phyloP scores from a whole-genome alignment of 805 yeast genomes.

The Yarrowia divulgata region DNA sequence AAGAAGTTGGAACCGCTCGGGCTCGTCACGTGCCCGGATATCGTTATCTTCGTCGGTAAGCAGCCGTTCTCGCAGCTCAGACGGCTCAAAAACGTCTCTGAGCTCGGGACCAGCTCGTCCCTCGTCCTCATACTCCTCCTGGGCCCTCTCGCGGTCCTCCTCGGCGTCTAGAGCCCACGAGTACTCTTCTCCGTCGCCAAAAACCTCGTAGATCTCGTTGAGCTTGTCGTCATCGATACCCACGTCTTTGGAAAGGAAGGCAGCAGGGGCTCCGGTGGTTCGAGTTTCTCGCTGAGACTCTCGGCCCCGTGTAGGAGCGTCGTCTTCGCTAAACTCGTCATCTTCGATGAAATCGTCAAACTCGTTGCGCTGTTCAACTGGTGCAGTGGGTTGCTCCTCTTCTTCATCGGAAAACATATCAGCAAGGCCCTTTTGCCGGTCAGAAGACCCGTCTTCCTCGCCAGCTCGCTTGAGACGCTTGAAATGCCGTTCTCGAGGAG shows the following conservation, averaged over 20 bases:
- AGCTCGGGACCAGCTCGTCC: conserved; percentile 60
- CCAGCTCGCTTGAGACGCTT: conserved; percentile 85
- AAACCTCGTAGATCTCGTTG: conserved; percentile 91
- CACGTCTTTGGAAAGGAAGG: conserved; percentile 47
- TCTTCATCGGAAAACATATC: conserved; percentile 73
- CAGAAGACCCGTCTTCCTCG: conserved; percentile 50
- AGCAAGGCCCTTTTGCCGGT: conserved; percentile 56
- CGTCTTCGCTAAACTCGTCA: conserved; percentile 82
- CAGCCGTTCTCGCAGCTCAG: conserved; percentile 88
- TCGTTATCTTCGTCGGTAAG: conserved; percentile 90
- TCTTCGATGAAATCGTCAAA: conserved; percentile 97
- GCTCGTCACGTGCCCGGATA: conserved; percentile 85
- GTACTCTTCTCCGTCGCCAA: conserved; percentile 96
- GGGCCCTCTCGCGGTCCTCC: conserved; percentile 59
- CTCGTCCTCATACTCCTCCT: conserved; percentile 50
- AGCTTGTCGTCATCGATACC: conserved; percentile 87
- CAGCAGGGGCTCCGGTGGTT: conserved; percentile 41
- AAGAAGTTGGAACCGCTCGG: conserved; percentile 87
- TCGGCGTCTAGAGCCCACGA: conserved; percentile 98
- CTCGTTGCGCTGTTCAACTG: conserved; percentile 60
- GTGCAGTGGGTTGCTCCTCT: conserved; percentile 42
- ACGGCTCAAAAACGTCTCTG: conserved; percentile 92
- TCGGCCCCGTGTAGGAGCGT: conserved; percentile 33
- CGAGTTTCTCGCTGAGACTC: conserved; percentile 35
- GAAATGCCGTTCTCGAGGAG: conserved; percentile 55